A percentile compares a stretch with the other conserved stretches of the same genome.
Conservation (phyloP, 371 early-diverging fungal species). For the Actinomortierella ambigua region DNA sequence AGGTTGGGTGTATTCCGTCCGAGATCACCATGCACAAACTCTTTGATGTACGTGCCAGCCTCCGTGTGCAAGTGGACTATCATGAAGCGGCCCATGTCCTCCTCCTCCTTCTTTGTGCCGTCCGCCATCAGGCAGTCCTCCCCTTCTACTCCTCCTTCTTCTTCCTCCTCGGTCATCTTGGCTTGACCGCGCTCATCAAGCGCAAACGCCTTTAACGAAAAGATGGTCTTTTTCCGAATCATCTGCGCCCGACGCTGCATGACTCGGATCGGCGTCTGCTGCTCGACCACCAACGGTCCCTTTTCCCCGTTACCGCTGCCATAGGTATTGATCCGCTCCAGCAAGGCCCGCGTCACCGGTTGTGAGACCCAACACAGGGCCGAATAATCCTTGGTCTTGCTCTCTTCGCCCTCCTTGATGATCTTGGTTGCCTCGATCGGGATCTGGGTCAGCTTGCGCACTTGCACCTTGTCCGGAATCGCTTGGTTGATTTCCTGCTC, state of each 20-base stretch:
- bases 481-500: constrained; percentile 60
- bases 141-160: too few species aligned
- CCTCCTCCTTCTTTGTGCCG: too few species aligned
- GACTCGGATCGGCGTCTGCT: constrained; percentile 96
- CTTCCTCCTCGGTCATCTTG: too few species aligned
- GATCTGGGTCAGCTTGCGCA: constrained; percentile 55
- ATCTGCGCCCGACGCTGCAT: constrained; percentile 82
- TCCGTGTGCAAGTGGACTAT: constrained; percentile 76
- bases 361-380: constrained; percentile 76
- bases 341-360: constrained; percentile 55
- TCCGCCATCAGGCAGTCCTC: too few species aligned
- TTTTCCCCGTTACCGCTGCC: constrained; percentile 15
- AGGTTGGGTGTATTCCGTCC: constrained; percentile 92
- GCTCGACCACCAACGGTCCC: constrained; percentile 70
- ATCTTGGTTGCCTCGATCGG: constrained; percentile 55
- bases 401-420: constrained; percentile 87
- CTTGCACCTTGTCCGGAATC: constrained; percentile 57
- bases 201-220: constrained; percentile 48
- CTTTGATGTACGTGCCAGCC: constrained; percentile 99
- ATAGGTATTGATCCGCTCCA: constrained; percentile 55
- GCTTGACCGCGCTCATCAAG: constrained; percentile 13
- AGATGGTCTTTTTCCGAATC: constrained; percentile 72
- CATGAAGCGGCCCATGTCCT: constrained; percentile 51
- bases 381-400: constrained; percentile 84
- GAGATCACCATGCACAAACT: constrained; percentile 97